Conservation (phyloP, 441 rosid genomes). For the Daphne laureola region DNA sequence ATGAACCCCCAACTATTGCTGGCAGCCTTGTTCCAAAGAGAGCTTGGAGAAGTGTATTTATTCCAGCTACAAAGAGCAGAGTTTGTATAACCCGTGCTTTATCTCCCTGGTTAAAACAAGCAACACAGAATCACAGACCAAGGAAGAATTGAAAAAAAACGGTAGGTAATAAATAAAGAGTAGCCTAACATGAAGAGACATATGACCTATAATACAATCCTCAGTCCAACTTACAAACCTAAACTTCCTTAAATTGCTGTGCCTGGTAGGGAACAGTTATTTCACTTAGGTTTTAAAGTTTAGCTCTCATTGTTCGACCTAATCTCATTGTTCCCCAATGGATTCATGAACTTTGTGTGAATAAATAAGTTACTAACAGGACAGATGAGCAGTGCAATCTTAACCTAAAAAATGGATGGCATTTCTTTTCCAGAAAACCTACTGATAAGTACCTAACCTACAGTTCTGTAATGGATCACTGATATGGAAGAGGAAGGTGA, state of each 20-base stretch:
- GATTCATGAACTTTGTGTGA: too few relatives aligned
- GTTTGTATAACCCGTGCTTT: conserved; percentile 63
- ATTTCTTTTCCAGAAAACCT: background rate
- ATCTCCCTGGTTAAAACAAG: conserved; percentile 38
- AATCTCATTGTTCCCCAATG: too few relatives aligned
- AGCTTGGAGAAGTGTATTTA: conserved; percentile 63
- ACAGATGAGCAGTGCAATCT: conserved; percentile 5
- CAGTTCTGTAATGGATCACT: conserved; percentile 1
- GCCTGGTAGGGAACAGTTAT: too few relatives aligned
- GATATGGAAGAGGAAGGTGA: background rate
- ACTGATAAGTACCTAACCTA: conserved; percentile 5
- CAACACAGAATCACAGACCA: conserved; percentile 11
- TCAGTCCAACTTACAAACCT: too few relatives aligned
- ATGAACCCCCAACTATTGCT: conserved; percentile 63
- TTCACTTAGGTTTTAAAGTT: too few relatives aligned
- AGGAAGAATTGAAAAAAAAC: background rate
- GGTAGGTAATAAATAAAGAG: background rate
- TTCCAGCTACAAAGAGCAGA: conserved; percentile 59
- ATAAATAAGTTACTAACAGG: too few relatives aligned
- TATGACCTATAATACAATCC: conserved; percentile 6
- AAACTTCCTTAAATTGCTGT: too few relatives aligned
- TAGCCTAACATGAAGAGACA: conserved; percentile 1
- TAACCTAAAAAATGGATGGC: conserved; percentile 8
- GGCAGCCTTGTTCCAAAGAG: conserved; percentile 73
- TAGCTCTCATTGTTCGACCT: too few relatives aligned